Conservation (phyloP, 2,329 filamentous ascomycete genomes). For the Raffaelea ambrosiae region DNA sequence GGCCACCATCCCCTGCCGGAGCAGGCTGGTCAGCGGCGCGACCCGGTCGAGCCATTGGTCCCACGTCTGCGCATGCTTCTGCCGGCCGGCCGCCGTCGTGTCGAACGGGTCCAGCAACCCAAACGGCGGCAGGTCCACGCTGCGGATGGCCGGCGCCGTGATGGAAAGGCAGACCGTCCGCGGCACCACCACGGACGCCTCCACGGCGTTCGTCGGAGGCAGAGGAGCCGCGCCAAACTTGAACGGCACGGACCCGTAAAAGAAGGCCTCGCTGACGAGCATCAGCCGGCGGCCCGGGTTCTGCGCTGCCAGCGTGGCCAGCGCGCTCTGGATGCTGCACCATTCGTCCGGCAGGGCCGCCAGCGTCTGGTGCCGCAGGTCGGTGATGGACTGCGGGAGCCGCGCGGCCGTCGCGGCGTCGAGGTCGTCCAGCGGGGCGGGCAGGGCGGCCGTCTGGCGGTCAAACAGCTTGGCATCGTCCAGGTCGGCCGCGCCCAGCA, state of each 20-base stretch:
- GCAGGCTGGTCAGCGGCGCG: slow-evolving; percentile 16
- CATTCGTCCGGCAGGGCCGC: slow-evolving; percentile 25
- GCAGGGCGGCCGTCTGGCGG: neutral
- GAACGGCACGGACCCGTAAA: slow-evolving; percentile 25
- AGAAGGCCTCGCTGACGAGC: slow-evolving; percentile 26
- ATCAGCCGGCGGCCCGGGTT: slow-evolving; percentile 15
- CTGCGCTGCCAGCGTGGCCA: slow-evolving; percentile 17
- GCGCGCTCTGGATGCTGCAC: slow-evolving; percentile 19
- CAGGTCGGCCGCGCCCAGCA: slow-evolving; percentile 22
- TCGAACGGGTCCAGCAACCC: slow-evolving; percentile 22
- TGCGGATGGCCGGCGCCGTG: slow-evolving; percentile 26
- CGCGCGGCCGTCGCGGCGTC: slow-evolving; percentile 19
- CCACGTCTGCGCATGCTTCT: slow-evolving; percentile 20
- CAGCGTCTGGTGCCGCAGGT: slow-evolving; percentile 22
- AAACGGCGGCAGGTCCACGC: slow-evolving; percentile 25
- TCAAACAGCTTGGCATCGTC: slow-evolving; percentile 20
- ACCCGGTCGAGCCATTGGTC: slow-evolving; percentile 19
- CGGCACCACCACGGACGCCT: slow-evolving; percentile 12
- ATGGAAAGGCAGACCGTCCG: slow-evolving; percentile 24
- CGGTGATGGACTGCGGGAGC: slow-evolving; percentile 18
- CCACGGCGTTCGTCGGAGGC: slow-evolving; percentile 1
- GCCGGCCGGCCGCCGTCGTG: slow-evolving; percentile 16
- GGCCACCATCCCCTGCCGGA: slow-evolving; percentile 20
- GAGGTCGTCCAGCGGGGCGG: slow-evolving; percentile 13
- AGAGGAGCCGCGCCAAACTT: slow-evolving; percentile 21